Conservation (phyloP, 2,329 filamentous ascomycete genomes). For the Aureobasidium sp. region DNA sequence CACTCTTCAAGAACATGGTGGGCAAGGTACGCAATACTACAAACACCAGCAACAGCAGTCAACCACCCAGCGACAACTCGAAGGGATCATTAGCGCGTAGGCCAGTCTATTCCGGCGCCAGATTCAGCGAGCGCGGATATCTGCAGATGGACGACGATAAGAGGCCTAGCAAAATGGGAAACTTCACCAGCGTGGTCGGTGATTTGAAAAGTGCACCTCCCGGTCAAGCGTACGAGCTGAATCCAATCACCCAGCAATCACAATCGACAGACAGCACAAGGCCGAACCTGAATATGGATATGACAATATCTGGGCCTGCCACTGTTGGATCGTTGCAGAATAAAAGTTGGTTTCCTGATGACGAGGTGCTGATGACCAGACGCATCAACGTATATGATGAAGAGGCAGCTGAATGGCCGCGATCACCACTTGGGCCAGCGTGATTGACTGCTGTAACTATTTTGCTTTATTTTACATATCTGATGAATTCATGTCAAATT, state of each 20-base stretch:
- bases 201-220: not conserved
- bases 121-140: not conserved
- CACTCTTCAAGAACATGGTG: conserved; percentile 16
- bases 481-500: too few species aligned
- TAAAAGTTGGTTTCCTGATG: conserved; percentile 4
- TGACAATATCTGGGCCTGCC: not conserved
- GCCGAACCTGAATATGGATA: not conserved
- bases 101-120: not conserved
- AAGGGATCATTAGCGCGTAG: not conserved
- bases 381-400: not conserved
- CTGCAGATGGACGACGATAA: not conserved
- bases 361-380: not conserved
- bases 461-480: too few species aligned
- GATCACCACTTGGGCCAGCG: not conserved
- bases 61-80: not conserved
- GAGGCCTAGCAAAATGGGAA: not conserved
- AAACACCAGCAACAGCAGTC: not conserved
- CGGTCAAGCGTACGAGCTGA: not conserved
- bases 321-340: not conserved
- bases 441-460: not conserved
- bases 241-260: not conserved
- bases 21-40: not conserved
- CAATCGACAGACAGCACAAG: not conserved
- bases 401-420: not conserved
- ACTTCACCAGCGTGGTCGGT: not conserved